phyloP scores from a whole-genome alignment of 495 filamentous ascomycete species.

The Penicillium longicatenatum region DNA sequence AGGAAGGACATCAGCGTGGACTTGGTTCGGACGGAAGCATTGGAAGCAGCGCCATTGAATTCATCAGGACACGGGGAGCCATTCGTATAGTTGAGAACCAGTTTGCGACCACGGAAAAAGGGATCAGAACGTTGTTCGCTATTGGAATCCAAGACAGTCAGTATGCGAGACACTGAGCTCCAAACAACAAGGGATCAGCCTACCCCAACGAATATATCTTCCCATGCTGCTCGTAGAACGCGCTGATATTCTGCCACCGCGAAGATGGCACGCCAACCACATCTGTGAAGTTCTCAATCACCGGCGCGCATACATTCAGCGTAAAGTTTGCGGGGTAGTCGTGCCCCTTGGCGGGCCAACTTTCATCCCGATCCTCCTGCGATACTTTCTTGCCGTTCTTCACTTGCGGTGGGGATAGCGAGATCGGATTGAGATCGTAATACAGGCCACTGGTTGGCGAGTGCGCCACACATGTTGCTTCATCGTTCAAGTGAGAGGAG shows the following conservation, averaged over 20 bases:
- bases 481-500: conserved; percentile 30
- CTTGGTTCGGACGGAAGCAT: conserved; percentile 60
- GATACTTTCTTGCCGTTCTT: conserved; percentile 59
- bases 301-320: conserved; percentile 87
- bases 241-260: conserved; percentile 80
- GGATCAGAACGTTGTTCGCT: conserved; percentile 70
- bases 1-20: conserved; percentile 90
- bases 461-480: conserved; percentile 73
- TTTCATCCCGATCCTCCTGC: conserved; percentile 63
- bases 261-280: conserved; percentile 67
- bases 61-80: conserved; percentile 74
- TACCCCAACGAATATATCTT: conserved; percentile 86
- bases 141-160: conserved; percentile 10
- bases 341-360: conserved; percentile 81
- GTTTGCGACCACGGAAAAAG: conserved; percentile 81
- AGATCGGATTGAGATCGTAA: conserved; percentile 85
- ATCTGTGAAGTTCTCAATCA: conserved; percentile 73
- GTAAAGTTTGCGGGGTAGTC: conserved; percentile 92
- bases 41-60: conserved; percentile 21
- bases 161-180: conserved; percentile 1
- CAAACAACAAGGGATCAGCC: conserved; percentile 23
- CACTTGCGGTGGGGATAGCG: conserved; percentile 51
- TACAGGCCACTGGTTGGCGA: conserved; percentile 74
- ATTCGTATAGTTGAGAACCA: conserved; percentile 87
- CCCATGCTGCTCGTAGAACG: conserved; percentile 76